These are phyloP conservation scores for Podaxis carcinomalis DNA, from an alignment of 768 basidiomycete species.

Conservation along the genomic window DNA sequence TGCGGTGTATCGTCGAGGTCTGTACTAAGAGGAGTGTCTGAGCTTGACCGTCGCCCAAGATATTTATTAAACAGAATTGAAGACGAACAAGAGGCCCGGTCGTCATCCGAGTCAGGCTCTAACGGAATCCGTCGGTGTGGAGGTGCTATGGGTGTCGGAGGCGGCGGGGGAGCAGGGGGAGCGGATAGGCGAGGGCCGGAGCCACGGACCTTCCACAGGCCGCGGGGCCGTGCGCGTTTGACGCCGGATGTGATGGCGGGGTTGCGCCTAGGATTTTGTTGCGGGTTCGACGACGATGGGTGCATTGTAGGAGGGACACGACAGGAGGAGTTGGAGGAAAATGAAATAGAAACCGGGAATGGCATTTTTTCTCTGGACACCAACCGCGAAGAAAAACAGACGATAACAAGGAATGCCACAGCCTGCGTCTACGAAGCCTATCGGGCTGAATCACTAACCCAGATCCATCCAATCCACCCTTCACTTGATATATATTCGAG, in stretches of 20 bases:
- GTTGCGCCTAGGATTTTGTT: not conserved
- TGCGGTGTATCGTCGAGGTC: slow-evolving; percentile 9
- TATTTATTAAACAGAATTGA: not conserved
- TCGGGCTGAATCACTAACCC: not conserved
- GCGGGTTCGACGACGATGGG: slow-evolving; percentile 14
- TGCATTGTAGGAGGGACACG: slow-evolving; percentile 11
- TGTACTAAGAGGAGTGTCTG: slow-evolving; percentile 12
- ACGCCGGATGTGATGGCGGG: slow-evolving; percentile 9
- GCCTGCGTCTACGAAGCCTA: not conserved
- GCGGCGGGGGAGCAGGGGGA: slow-evolving; percentile 11
- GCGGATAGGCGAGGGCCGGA: slow-evolving; percentile 24
- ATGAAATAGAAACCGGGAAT: slow-evolving; percentile 24
- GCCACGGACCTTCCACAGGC: slow-evolving; percentile 43
- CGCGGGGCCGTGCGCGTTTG: slow-evolving; percentile 31
- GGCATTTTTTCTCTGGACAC: slow-evolving; percentile 15
- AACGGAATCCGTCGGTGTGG: slow-evolving; percentile 8
- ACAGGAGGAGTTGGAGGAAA: slow-evolving; percentile 12
- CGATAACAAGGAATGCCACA: slow-evolving; percentile 1
- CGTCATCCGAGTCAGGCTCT: slow-evolving; percentile 2
- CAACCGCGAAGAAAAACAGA: slow-evolving; percentile 6
- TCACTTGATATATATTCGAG: slow-evolving; percentile 3
- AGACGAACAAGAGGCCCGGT: slow-evolving; percentile 9
- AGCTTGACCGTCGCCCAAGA: not conserved
- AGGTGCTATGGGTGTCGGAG: slow-evolving; percentile 10
- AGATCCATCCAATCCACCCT: not conserved